These are phyloP conservation scores for Orbilia brochopaga DNA, from an alignment of 2,329 filamentous ascomycete genomes.

Conservation along the genomic window DNA sequence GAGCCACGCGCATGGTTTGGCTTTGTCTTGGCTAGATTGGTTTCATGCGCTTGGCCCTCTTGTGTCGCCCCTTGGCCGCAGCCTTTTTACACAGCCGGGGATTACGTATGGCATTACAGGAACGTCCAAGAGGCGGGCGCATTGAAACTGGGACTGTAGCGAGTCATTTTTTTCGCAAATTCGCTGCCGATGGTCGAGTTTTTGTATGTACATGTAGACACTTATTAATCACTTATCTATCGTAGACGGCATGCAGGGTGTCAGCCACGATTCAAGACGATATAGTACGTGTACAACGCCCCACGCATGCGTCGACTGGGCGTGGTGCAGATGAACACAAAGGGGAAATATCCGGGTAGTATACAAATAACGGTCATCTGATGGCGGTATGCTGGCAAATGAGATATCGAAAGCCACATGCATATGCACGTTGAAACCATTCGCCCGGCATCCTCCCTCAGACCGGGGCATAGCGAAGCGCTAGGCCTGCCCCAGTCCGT, in stretches of 20 bases:
- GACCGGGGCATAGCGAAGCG: not conserved
- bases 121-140: slow-evolving; percentile 10
- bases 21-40: slow-evolving; percentile 24
- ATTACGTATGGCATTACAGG: slow-evolving; percentile 38
- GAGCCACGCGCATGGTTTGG: slow-evolving; percentile 37
- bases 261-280: no score
- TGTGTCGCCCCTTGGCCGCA: no score
- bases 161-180: slow-evolving; percentile 14
- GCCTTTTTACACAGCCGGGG: slow-evolving; percentile 40
- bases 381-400: not conserved
- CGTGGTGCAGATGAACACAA: not conserved
- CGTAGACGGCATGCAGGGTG: no score
- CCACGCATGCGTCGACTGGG: not conserved
- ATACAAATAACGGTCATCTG: slow-evolving; percentile 18
- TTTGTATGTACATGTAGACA: no score
- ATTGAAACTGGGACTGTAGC: slow-evolving; percentile 26
- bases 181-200: not conserved
- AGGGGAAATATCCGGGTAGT: not conserved
- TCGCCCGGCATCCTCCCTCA: not conserved
- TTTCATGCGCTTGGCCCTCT: slow-evolving; percentile 38
- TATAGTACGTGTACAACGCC: no score
- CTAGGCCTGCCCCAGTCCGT: no score
- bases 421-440: slow-evolving; percentile 2
- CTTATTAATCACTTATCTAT: no score
- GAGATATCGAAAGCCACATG: not conserved